phyloP scores from a whole-genome alignment of 148 eudicot species.

The Vaccinium macrocarpon region DNA sequence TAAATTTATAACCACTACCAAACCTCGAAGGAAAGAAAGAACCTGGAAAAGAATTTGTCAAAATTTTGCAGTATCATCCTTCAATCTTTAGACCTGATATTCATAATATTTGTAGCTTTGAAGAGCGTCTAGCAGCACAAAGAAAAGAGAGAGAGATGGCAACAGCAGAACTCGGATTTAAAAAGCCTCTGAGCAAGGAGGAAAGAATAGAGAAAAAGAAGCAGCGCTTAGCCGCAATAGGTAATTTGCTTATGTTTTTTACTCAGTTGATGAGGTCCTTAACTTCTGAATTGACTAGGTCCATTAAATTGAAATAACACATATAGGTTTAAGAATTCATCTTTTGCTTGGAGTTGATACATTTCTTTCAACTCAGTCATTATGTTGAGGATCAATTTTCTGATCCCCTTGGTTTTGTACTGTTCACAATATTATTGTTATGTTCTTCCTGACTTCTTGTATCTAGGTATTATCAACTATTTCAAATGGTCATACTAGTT shows the following conservation, averaged over 20 bases:
- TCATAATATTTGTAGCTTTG: constrained; percentile 55
- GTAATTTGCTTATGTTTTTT: constrained; percentile 37
- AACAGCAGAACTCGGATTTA: constrained; percentile 75
- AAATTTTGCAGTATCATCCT: neutral
- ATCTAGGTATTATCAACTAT: neutral
- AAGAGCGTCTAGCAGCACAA: constrained; percentile 93
- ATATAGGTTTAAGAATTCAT: neutral
- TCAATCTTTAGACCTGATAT: neutral
- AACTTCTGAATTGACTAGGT: neutral
- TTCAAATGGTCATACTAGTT: neutral
- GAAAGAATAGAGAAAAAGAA: constrained; percentile 86
- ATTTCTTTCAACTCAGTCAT: neutral
- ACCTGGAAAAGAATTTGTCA: neutral
- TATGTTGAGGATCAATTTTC: neutral
- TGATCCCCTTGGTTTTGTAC: neutral
- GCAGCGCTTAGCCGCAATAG: constrained; percentile 94
- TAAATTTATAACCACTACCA: neutral
- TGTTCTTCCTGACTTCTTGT: neutral
- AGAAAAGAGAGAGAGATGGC: constrained; percentile 73
- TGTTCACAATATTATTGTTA: neutral
- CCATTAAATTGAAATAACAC: neutral
- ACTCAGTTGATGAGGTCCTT: constrained; percentile 7
- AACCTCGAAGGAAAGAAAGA: neutral
- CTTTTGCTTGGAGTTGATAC: neutral
- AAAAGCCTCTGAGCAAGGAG: constrained; percentile 86